Percentiles rank a stretch among this genome's conserved stretches.
Evolutionary conservation across 148 eudicot species (phyloP).

Genomic region (Diospyros lotus): DNA sequence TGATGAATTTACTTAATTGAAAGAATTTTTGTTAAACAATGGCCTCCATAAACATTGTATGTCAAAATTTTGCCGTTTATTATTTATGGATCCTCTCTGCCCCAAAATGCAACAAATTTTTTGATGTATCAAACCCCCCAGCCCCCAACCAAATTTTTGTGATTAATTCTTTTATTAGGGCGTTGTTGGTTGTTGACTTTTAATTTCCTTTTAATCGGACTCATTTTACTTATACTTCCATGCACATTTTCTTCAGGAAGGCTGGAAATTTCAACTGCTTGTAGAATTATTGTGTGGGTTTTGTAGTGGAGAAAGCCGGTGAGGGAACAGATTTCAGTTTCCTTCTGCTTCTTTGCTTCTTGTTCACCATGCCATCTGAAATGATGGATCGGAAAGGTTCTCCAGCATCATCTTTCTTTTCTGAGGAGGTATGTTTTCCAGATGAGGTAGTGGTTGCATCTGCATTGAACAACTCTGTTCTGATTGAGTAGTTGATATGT

Average conservation of each 20-base stretch:
- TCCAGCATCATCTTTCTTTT: constrained; percentile 40
- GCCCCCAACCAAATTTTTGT: neutral
- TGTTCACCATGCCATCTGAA: constrained; percentile 43
- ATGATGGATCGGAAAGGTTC: constrained; percentile 42
- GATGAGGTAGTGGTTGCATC: constrained; percentile 38
- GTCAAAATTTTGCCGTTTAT: neutral
- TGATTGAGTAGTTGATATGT: neutral
- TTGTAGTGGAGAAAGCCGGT: constrained; percentile 5
- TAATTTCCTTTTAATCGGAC: neutral
- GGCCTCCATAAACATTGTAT: neutral
- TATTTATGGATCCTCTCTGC: too few relatives aligned
- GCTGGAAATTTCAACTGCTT: constrained; percentile 13
- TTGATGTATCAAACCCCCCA: too few relatives aligned
- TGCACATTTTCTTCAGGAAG: constrained; percentile 20
- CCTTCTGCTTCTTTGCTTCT: neutral
- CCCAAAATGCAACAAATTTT: too few relatives aligned
- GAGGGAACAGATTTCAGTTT: neutral
- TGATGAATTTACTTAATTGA: neutral
- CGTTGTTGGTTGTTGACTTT: constrained; percentile 3
- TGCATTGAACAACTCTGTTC: neutral
- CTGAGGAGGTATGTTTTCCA: constrained; percentile 36
- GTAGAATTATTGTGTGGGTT: constrained; percentile 5
- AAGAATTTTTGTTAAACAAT: neutral
- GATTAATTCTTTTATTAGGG: neutral
- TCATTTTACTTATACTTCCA: constrained; percentile 3